Evolutionary conservation across 148 eudicot species (phyloP).

Genomic region (Suaeda aralocaspica): DNA sequence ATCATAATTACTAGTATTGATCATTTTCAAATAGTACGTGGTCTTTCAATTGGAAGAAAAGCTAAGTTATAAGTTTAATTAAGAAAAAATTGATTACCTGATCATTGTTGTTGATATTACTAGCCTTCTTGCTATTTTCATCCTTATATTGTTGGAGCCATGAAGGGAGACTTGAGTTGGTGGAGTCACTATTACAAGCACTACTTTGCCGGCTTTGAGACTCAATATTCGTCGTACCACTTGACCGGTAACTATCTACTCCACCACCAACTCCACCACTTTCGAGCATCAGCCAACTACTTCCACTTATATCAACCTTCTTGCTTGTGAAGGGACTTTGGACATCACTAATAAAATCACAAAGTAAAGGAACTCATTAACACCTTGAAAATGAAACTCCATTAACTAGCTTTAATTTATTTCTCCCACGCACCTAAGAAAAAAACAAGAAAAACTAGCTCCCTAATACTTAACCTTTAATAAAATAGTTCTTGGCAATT

Average conservation of each 20-base stretch:
- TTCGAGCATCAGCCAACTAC: conserved; percentile 34
- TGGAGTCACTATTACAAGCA: conserved; percentile 37
- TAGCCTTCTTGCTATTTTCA: conserved; percentile 44
- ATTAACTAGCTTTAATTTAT: background rate
- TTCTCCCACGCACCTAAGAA: too few relatives aligned
- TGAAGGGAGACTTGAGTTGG: conserved; percentile 66
- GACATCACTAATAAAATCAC: conserved; percentile 35
- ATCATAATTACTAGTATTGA: conserved; percentile 1
- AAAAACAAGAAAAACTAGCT: too few relatives aligned
- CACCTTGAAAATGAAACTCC: background rate
- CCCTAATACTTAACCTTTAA: too few relatives aligned
- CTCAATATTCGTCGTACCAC: conserved; percentile 8
- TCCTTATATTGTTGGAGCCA: conserved; percentile 72
- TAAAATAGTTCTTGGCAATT: too few relatives aligned
- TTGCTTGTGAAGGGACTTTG: conserved; percentile 34
- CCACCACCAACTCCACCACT: conserved; percentile 23
- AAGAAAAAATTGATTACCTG: conserved; percentile 39
- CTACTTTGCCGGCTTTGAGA: conserved; percentile 26
- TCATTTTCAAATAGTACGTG: background rate
- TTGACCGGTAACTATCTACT: background rate
- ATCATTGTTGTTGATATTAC: conserved; percentile 25
- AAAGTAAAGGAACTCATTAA: background rate
- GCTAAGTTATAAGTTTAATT: background rate
- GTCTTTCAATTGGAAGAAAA: conserved; percentile 15
- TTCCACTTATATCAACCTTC: conserved; percentile 28